Evolutionary conservation across 257 asterid species (phyloP), one percentile per base, ranked within the genome.

Genomic region (Verbascum thapsus): DNA sequence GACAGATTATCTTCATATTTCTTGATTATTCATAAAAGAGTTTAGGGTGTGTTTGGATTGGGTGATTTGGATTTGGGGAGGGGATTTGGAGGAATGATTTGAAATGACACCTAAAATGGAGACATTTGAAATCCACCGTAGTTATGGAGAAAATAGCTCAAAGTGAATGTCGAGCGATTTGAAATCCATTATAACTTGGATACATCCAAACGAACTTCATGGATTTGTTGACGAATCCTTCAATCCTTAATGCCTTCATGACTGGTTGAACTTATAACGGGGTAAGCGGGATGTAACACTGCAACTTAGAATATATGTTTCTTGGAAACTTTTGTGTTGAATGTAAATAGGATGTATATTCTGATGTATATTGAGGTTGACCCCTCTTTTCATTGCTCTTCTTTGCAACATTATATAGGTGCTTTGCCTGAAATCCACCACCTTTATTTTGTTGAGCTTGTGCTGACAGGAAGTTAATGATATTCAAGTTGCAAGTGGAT

Each of bases 401-500:
- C 35, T 60, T 20, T 15, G 26, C 53, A 38, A 37, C 44, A 68
- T 48, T 39, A 4, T 37, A 15, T n/a, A 58, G 56, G 19, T 15
- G 16, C 32, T 54, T 32, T 60, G n/a, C 47, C 53, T 55, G 67
- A 66, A 19, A 63, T 57, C 10, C 10, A 26, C 53, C 47, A 12
- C 22, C 19, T 66, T 61, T 55, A 63, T 50, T 41, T 66, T 58
- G 49, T 23, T 54, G 60, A 69, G 59, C 26, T 47, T 69, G 49
- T 64, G 32, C 67, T 77, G 60, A 47, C 87, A 91, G 96, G 88
- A 54, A 49, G 79, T 22, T 55, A 51, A 54, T 18, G 84, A 75
- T 45, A 62, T 67, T 73, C 81, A 73, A 77, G 76, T 92, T 83
- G 71, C 90, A 1, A 87, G 87, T 78, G 97, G 97, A 58, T 92